Evolutionary conservation across 2,329 filamentous ascomycete species (phyloP).

Genomic region (Aspergillus brunneoviolaceus): DNA sequence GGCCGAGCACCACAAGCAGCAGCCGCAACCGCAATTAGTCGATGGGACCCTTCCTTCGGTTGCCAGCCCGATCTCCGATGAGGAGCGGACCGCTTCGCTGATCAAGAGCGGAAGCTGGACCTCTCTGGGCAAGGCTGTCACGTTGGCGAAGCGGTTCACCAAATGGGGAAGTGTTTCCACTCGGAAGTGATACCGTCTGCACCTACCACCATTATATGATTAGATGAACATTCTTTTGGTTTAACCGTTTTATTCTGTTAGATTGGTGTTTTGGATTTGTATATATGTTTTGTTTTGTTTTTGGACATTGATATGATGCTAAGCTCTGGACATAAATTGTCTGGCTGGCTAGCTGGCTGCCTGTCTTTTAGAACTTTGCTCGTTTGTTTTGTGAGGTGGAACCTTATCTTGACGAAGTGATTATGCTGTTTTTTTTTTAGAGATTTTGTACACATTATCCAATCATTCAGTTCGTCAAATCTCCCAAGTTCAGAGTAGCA

Average conservation of each 20-base stretch:
- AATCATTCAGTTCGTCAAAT: no score
- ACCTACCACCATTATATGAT: neutral
- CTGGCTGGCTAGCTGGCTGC: no score
- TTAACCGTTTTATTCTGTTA: conserved; percentile 6
- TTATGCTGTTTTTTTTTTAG: no score
- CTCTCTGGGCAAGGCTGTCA: conserved; percentile 27
- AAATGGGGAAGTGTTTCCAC: conserved; percentile 26
- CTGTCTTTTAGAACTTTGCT: neutral
- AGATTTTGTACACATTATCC: no score
- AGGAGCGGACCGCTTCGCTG: neutral
- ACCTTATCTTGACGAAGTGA: no score
- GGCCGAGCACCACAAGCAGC: conserved; percentile 27
- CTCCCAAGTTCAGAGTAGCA: no score
- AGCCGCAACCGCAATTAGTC: neutral
- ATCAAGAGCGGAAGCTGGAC: conserved; percentile 23
- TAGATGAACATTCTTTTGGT: conserved; percentile 1
- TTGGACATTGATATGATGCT: no score
- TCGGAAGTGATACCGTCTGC: conserved; percentile 10
- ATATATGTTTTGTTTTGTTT: neutral
- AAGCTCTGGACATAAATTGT: neutral
- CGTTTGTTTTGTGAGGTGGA: neutral
- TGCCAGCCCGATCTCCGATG: neutral
- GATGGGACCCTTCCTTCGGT: neutral
- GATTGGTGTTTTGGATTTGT: neutral
- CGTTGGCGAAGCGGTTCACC: conserved; percentile 29